Evolutionary conservation across 257 asterid species (phyloP).

Genomic region (Misopates orontium): DNA sequence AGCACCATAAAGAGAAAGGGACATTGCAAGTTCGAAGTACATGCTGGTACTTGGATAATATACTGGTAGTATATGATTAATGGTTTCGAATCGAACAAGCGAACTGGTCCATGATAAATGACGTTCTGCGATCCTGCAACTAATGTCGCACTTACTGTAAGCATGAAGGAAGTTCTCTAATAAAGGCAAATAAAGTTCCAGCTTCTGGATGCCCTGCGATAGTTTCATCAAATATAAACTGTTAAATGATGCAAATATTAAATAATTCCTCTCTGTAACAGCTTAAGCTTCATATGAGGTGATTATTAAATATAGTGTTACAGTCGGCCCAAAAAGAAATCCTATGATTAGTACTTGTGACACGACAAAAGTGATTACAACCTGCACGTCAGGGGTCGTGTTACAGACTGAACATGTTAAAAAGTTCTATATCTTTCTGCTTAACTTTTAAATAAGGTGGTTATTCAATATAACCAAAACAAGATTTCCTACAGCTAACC

Average conservation of each 20-base stretch:
- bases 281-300: too few species aligned
- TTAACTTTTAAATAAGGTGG: too few species aligned
- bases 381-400: too few species aligned
- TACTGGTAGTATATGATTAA: conserved; percentile 39
- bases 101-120: conserved; percentile 64
- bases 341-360: too few species aligned
- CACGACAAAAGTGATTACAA: too few species aligned
- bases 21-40: conserved; percentile 56
- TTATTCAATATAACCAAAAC: too few species aligned
- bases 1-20: conserved; percentile 53
- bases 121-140: conserved; percentile 40
- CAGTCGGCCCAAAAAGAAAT: too few species aligned
- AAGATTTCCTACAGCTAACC: not conserved
- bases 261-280: too few species aligned
- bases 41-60: conserved; percentile 45
- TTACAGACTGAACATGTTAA: too few species aligned
- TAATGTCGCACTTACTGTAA: conserved; percentile 19
- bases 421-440: too few species aligned
- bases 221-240: conserved; percentile 17
- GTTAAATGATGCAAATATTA: not conserved
- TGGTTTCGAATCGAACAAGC: conserved; percentile 34
- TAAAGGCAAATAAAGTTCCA: conserved; percentile 65
- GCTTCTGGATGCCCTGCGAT: conserved; percentile 56
- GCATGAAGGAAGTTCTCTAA: conserved; percentile 49
- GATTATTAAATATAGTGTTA: too few species aligned